Percentiles rank a stretch among this genome's conserved stretches.
Evolutionary conservation across 768 basidiomycete species (phyloP).

Genomic region (Cubamyces lactineus): DNA sequence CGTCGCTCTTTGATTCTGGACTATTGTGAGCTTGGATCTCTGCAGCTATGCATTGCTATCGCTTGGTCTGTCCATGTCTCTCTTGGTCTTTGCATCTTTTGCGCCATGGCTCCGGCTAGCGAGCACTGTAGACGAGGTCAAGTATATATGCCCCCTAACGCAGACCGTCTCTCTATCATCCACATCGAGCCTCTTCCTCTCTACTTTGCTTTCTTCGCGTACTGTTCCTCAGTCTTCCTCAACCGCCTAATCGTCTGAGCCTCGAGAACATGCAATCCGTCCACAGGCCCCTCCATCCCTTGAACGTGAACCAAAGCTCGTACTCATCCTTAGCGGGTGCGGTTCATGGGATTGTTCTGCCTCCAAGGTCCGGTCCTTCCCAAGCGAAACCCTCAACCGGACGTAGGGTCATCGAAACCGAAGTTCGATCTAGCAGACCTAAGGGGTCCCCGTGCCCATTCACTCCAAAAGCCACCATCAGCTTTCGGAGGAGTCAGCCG

Average conservation of each 20-base stretch:
- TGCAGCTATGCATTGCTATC: neutral
- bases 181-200: neutral
- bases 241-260: neutral
- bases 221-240: neutral
- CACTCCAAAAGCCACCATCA: too few species aligned
- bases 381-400: neutral
- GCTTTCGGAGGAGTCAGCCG: too few species aligned
- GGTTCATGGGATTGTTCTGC: neutral
- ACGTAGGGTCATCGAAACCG: neutral
- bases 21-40: slow-evolving; percentile 1
- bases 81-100: neutral
- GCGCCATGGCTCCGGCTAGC: neutral
- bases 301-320: neutral
- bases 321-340: neutral
- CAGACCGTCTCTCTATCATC: neutral
- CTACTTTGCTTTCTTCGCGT: neutral
- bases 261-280: neutral
- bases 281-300: neutral
- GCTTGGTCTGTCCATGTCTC: neutral
- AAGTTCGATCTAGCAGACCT: too few species aligned
- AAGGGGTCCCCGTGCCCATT: too few species aligned
- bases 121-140: neutral
- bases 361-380: neutral
- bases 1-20: neutral
- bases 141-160: neutral